Conservation (phyloP, 129 eudicot genomes). For the Centrapalus pauciflorus region DNA sequence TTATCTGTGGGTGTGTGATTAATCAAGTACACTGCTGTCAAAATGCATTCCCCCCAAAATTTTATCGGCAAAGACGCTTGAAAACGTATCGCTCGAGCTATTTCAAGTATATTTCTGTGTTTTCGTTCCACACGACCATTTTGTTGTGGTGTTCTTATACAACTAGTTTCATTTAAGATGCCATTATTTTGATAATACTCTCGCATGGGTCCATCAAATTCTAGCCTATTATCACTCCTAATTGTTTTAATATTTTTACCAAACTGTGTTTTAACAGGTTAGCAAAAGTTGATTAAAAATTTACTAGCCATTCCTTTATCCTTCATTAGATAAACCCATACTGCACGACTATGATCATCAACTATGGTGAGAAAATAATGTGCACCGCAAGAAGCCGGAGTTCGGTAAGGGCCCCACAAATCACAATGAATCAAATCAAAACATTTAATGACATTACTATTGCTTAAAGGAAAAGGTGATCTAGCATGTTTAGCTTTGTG, state of each 20-base stretch:
- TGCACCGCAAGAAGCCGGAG: background rate
- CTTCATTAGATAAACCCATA: background rate
- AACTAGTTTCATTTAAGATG: background rate
- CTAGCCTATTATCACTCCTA: background rate
- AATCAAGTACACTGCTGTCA: background rate
- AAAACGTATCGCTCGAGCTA: background rate
- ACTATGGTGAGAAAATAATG: background rate
- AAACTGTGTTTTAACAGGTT: background rate
- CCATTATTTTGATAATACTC: background rate
- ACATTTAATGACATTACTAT: background rate
- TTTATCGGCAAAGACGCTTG: background rate
- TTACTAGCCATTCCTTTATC: background rate
- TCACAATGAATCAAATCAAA: background rate
- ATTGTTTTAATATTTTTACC: background rate
- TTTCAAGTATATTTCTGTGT: background rate
- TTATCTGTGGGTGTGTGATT: background rate
- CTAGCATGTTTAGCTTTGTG: background rate
- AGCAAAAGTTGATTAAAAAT: background rate
- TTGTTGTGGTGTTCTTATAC: background rate
- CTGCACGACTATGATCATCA: background rate
- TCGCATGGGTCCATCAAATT: background rate
- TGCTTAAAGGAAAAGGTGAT: background rate
- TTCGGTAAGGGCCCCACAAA: background rate
- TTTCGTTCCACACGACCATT: background rate
- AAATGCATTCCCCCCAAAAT: background rate